Evolutionary conservation across 495 filamentous ascomycete genomes (phyloP).

Genomic region (Tuber borchii): DNA sequence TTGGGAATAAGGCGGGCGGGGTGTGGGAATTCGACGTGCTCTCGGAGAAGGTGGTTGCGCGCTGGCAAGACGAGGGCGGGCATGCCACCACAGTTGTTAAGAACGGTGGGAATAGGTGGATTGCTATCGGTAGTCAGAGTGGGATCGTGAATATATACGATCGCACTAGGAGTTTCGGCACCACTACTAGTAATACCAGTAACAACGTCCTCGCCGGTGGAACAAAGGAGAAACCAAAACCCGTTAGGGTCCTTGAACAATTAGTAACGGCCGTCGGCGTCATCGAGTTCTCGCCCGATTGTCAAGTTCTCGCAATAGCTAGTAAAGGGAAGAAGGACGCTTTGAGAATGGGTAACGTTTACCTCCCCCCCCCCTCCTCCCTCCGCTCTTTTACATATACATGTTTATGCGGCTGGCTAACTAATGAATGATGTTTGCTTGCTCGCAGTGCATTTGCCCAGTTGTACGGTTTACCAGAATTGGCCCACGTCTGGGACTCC

Average conservation of each 20-base stretch:
- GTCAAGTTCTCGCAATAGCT: constrained; percentile 77
- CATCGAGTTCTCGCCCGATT: constrained; percentile 75
- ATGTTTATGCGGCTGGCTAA: neutral
- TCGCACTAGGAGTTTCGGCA: constrained; percentile 51
- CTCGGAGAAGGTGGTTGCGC: constrained; percentile 58
- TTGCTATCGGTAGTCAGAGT: constrained; percentile 74
- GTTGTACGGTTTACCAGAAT: constrained; percentile 87
- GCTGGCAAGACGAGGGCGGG: constrained; percentile 87
- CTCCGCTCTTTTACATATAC: neutral
- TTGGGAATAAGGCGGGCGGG: constrained; percentile 78
- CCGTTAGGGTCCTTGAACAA: constrained; percentile 67
- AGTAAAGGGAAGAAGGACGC: constrained; percentile 83
- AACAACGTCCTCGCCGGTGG: constrained; percentile 44
- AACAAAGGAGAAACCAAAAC: constrained; percentile 61
- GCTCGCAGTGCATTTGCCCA: constrained; percentile 69
- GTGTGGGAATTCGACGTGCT: constrained; percentile 81
- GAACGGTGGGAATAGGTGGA: constrained; percentile 59
- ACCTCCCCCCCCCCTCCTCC: neutral
- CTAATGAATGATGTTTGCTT: neutral
- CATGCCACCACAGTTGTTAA: constrained; percentile 75
- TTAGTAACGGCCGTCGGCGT: constrained; percentile 75
- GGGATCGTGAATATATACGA: constrained; percentile 94
- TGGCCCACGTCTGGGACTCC: constrained; percentile 92
- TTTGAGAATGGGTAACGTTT: constrained; percentile 57
- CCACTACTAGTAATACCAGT: constrained; percentile 40